Base-by-base conservation (phyloP, 2,329 filamentous ascomycete genomes). In the Xylariaceae sp. region DNA sequence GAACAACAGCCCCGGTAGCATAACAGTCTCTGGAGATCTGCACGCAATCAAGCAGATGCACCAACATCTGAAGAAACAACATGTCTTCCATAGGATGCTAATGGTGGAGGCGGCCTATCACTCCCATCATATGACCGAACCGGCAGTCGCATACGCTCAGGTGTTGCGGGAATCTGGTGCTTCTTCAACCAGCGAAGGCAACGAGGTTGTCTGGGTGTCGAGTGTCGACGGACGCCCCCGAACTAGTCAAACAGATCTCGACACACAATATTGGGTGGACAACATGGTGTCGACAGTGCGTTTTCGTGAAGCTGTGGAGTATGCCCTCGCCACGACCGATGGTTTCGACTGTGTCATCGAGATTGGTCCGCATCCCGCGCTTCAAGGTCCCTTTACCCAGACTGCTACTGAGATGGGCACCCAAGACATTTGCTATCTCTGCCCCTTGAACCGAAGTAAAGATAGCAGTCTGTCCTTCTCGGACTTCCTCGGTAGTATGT, bases 71-170 rank as follows among this genome's bases (percentile, higher is more conserved):
- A 39, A 36, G 1, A 44, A 42, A 7, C 39, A 55, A 6, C 42
- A 61, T 1, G 70, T 60, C 45, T 74, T 74, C 45, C 66, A 67
- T 0, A 62, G 71, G 2, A 11, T 66, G 0, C 62, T 80, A 6
- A 56, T 59, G 1, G 70, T 79, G 0, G 73, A 78, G 42, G 75
- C 69, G 0, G 77, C 76, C 0, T 80, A 79, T 46, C 77, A 80
- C 60, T 79, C 76, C 0, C 68, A 67, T 1, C 77, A 79, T 56
- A 80, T 80, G 76, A 45, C 60, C 1, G 51, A 22, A 18, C 61
- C 72, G 1, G 68, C 70, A 0, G 55, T 36, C 1, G 53, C 65
- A 45, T 77, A 77, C 48, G 53, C 66, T 3, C 49, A 67, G 22
- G 60, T 58, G 1, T 54, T 76, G 39, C 33, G 48, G 2, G 50